Base-by-base conservation (phyloP, 768 basidiomycete genomes). In the Tylopilus plumbeoviolaceoides region DNA sequence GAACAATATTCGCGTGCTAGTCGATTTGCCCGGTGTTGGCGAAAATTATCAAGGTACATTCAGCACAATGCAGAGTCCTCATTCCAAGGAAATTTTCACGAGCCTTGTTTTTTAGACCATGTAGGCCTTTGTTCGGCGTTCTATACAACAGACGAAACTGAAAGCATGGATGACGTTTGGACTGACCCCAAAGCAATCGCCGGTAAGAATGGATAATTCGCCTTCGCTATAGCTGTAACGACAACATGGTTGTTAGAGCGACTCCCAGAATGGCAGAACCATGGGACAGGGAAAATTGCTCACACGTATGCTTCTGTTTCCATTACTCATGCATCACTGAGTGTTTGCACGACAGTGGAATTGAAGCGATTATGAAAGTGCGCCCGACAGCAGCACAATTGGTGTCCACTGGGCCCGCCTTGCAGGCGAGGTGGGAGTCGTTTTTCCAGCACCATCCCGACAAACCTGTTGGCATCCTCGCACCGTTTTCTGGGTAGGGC, bases 1-100 rank as follows among this genome's bases (percentile, higher is more conserved):
- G 44, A 64, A 77, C 47, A 74, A 71, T 3, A 73, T 91, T 39
- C 54, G 61, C 8, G 69, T 75, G 49, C 41, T 80, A 10, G 75
- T 87, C 10, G 82, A 89, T 48, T 77, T 91, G 7, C 87, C 87
- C 5, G 87, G 85, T 7, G 89, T 94, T 0, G 89, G 90, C 11
- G 84, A 86, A 62, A 80, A 89, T 56, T 82, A 79, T 48, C 73
- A 77, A 57, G 82, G 81, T 78, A 47, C 36, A 67, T 58, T 17
- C 18, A n/a, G 5, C 0, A 0, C 17, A 4, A 1, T 5, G 4
- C 2, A 5, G 3, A 7, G 1, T 8, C 2, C 36, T 36, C 6
- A 4, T 31, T n/a, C 35, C 18, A 31, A 6, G 14, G 7, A 14
- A 10, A 27, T 1, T 39, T 17, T 23, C 23, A 23, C 23, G 5